Percentiles rank a stretch among this genome's conserved stretches.
Evolutionary conservation across 441 rosid species (phyloP).

Genomic region (Dalechampia spathulata): DNA sequence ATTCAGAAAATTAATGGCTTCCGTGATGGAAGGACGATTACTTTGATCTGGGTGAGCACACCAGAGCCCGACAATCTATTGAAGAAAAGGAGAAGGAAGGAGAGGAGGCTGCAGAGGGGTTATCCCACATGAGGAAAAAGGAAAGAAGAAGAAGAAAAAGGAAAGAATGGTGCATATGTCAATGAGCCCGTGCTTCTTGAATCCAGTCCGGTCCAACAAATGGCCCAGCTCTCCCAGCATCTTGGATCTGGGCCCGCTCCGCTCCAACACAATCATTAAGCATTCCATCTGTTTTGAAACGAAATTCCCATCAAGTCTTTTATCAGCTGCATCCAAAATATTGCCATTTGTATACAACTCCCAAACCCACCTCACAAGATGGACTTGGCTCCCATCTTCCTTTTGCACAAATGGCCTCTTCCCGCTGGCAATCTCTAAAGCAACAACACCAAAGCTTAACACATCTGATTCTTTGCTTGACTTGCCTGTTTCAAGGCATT

Average conservation of each 20-base stretch:
- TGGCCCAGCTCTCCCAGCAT: no score
- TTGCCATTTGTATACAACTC: slow-evolving; percentile 25
- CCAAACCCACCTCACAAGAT: slow-evolving; percentile 42
- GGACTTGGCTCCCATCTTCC: background rate
- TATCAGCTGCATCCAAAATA: slow-evolving; percentile 20
- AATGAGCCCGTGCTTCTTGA: no score
- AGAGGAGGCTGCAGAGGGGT: no score
- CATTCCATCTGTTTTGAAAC: slow-evolving; percentile 17
- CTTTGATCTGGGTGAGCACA: slow-evolving; percentile 21
- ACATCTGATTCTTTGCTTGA: background rate
- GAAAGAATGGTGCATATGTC: no score
- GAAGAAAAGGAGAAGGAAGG: no score
- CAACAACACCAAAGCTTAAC: background rate
- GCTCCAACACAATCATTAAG: slow-evolving; percentile 30
- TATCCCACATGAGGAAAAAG: no score
- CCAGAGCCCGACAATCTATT: no score
- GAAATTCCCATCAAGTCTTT: slow-evolving; percentile 11
- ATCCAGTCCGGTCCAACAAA: no score
- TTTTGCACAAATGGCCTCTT: background rate
- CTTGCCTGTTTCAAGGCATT: background rate
- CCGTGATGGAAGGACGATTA: slow-evolving; percentile 30
- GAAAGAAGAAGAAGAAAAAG: no score
- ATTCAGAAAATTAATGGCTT: slow-evolving; percentile 43
- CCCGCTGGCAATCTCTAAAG: background rate
- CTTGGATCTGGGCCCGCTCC: no score